Evolutionary conservation across 1,284 basidiomycete species (phyloP), one percentile per base, ranked within the genome.

Genomic region (Veloporphyrellus conicus): DNA sequence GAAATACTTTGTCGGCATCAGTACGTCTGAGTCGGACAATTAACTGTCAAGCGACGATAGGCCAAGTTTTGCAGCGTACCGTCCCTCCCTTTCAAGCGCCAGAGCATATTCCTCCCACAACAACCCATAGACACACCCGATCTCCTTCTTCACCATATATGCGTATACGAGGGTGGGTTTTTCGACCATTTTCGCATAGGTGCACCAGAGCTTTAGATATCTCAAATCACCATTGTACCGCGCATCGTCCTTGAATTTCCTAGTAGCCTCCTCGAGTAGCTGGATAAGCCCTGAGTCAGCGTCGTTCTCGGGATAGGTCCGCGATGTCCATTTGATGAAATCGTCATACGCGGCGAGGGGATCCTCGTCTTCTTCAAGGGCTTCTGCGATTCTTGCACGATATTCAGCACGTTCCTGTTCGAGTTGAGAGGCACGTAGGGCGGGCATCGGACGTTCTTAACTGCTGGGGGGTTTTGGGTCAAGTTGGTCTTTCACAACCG

Each of bases 91-190:
- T 66, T 96, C 93, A 46, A 89, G 71, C 2, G 84, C 73, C 33
- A 76, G 69, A 1, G 91, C 90, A 65, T 89, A 93, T 58, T 93
- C 90, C 60, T 93, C 90, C 62, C 94, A 96, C 43, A 95, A 71
- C 27, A 82, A 68, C 3, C 87, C 84, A 61, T 87, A 87, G 3
- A 78, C 76, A 3, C 80, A 85, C 0, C 91, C 93, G 60, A 95
- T 87, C 42, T 86, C 84, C 46, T 81, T 83, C 38, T 82, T 81
- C 49, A 92, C 73, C 44, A 95, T 69, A 63, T 86, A 87, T 23
- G 80, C 72, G 68, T 87, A 92, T 49, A 92, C 79, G 29, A 71
- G 80, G 58, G 66, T 64, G 3, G 73, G 64, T 53, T 71, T 71
- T 54, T 81, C 75, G 20, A 87, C 76, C 54, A 82, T 77, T 40